Evolutionary conservation across 1,284 basidiomycete species (phyloP), one percentile per base, ranked within the genome.

Genomic region (Coriolopsis trogii): DNA sequence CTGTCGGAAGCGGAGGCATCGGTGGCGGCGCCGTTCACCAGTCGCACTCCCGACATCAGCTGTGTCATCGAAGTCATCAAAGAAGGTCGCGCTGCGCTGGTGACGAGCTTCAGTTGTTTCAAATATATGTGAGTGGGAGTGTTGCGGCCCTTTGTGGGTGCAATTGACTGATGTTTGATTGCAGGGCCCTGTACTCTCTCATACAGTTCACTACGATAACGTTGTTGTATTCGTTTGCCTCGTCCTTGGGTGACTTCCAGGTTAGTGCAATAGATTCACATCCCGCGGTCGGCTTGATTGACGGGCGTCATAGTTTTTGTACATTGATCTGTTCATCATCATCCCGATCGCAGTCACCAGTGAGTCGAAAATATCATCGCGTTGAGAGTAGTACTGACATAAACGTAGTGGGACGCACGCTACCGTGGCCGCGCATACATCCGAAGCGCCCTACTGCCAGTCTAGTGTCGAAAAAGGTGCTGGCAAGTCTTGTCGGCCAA

Each of bases 21-120:
- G 13, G 96, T 99, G n/a, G 97, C 97, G 3, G 97, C 97, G 9
- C 97, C 97, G 1, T 99, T 99, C 71, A 99, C 97, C 4, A 91
- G 91, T 56, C 89, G 87, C 38, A 92, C 87, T 1, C 93, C 96
- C 6, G 97, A 99, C 71, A 98, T 99, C 63, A 85, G 89, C 21
- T 99, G 97, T 67, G 93, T 98, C 39, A 82, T 98, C 41, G 95
- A 99, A 63, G 90, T 99, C 49, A 97, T 99, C 75, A 92, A 89
- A 63, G 95, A 98, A 68, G 97, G 97, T 1, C 79, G 97, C 39
- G 93, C 94, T 6, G 95, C 97, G 3, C 76, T 99, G 46, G 96
- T 98, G 46, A 99, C 96, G 2, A 95, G 92, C 65, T 99, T 99
- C 73, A 95, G 93, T 62, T 99, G 97, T 74, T 99, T 99, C 85